Evolutionary conservation across 495 filamentous ascomycete genomes (phyloP).

Genomic region (Amorphotheca resinae): DNA sequence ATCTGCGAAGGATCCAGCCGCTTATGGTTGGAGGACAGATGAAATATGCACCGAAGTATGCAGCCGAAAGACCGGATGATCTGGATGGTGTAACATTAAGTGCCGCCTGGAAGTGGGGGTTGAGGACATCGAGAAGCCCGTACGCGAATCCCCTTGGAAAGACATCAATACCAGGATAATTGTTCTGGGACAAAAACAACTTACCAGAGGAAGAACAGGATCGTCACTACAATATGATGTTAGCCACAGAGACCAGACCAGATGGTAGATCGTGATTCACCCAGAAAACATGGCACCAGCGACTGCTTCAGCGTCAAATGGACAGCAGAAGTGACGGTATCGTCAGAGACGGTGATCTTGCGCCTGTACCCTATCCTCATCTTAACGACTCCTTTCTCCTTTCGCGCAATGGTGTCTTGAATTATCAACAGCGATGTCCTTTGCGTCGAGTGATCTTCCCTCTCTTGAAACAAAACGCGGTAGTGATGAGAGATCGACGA

Average conservation of each 20-base stretch:
- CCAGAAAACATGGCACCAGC: slow-evolving; percentile 10
- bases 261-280: not conserved
- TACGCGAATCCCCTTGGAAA: slow-evolving; percentile 25
- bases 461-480: no score
- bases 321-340: slow-evolving; percentile 12
- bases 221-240: slow-evolving; percentile 3
- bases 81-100: slow-evolving; percentile 33
- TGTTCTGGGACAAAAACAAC: no score
- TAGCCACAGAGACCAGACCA: not conserved
- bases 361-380: slow-evolving; percentile 7
- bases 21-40: slow-evolving; percentile 38
- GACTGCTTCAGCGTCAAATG: slow-evolving; percentile 17
- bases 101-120: slow-evolving; percentile 38
- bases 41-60: slow-evolving; percentile 41
- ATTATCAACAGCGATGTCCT: no score
- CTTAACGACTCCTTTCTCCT: not conserved
- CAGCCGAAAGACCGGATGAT: slow-evolving; percentile 33
- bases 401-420: not conserved
- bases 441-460: no score
- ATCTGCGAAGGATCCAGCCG: slow-evolving; percentile 48
- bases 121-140: slow-evolving; percentile 42
- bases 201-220: slow-evolving; percentile 11
- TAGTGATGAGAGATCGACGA: no score
- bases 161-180: no score
- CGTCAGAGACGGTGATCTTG: slow-evolving; percentile 13